Conservation (phyloP, 2,329 filamentous ascomycete genomes). For the Ceratocystis huliohia region DNA sequence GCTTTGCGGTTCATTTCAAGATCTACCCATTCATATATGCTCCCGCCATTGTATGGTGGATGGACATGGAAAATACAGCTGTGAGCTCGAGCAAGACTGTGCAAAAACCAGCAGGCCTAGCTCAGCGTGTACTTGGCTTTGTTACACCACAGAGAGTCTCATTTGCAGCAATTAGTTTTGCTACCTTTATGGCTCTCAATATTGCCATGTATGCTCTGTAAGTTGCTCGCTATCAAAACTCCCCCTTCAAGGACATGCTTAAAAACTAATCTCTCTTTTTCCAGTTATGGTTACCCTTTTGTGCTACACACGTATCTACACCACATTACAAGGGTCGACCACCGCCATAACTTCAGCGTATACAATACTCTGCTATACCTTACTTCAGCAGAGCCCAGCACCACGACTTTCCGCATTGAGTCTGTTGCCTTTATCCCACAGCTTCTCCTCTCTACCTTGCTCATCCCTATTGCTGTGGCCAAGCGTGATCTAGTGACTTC, state of each 20-base stretch:
- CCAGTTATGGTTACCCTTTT: conserved; percentile 66
- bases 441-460: conserved; percentile 61
- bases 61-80: conserved; percentile 44
- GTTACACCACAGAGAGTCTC: conserved; percentile 42
- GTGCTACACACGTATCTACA: conserved; percentile 84
- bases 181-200: conserved; percentile 64
- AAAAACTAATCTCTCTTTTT: conserved; percentile 17
- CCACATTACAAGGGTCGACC: conserved; percentile 84
- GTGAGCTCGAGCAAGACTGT: conserved; percentile 12
- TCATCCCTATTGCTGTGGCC: conserved; percentile 63
- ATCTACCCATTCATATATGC: conserved; percentile 98
- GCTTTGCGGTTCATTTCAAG: conserved; percentile 87
- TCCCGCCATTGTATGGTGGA: conserved; percentile 66
- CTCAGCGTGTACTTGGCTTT: conserved; percentile 31
- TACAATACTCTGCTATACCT: conserved; percentile 90
- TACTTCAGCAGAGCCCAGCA: conserved; percentile 49
- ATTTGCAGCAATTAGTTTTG: conserved; percentile 51
- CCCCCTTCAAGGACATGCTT: not conserved
- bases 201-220: conserved; percentile 63
- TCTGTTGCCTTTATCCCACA: conserved; percentile 83
- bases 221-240: conserved; percentile 26
- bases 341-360: conserved; percentile 95
- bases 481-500: conserved; percentile 70
- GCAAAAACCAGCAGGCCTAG: conserved; percentile 12
- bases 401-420: conserved; percentile 44